A percentile compares a stretch with the other conserved stretches of the same genome.
phyloP scores from a whole-genome alignment of 2,329 filamentous ascomycete genomes.

The Fusarium sp. region DNA sequence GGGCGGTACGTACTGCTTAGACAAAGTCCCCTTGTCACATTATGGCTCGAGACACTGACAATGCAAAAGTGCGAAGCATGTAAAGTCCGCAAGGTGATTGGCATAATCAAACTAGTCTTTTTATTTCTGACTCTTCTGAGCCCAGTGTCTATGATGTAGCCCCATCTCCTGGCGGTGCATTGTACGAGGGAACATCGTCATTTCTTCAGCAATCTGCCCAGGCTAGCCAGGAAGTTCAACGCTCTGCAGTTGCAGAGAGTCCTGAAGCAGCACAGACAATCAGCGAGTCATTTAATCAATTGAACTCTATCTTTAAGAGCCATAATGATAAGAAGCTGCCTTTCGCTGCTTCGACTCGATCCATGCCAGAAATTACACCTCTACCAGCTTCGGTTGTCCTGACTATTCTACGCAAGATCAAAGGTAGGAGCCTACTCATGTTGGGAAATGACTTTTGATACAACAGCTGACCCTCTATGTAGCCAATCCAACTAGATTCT shows the following conservation, averaged over 20 bases:
- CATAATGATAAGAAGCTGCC: not conserved
- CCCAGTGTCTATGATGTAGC: not conserved
- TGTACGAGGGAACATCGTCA: slow-evolving; percentile 32
- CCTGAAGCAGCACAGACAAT: slow-evolving; percentile 25
- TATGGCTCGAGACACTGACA: not conserved
- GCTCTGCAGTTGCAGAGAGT: slow-evolving; percentile 11
- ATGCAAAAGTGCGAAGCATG: slow-evolving; percentile 26
- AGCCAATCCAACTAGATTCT: slow-evolving; percentile 10
- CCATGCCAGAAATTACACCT: slow-evolving; percentile 2
- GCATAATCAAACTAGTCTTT: accelerated
- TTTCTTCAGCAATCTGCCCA: slow-evolving; percentile 28
- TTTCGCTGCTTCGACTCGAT: not conserved
- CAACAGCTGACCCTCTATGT: not conserved
- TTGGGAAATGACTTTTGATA: no score
- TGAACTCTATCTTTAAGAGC: slow-evolving; percentile 3
- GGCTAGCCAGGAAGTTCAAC: slow-evolving; percentile 24
- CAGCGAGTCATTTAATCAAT: slow-evolving; percentile 17
- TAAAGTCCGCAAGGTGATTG: slow-evolving; percentile 25
- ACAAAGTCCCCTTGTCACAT: not conserved
- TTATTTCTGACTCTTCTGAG: not conserved
- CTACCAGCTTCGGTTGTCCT: slow-evolving; percentile 15
- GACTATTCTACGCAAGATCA: slow-evolving; percentile 14
- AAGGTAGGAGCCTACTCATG: not conserved
- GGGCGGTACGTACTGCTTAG: slow-evolving; percentile 17
- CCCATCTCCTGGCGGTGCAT: not conserved